Base-by-base conservation (phyloP, 192 early-diverging fungal species). In the Dissophora ornata region DNA sequence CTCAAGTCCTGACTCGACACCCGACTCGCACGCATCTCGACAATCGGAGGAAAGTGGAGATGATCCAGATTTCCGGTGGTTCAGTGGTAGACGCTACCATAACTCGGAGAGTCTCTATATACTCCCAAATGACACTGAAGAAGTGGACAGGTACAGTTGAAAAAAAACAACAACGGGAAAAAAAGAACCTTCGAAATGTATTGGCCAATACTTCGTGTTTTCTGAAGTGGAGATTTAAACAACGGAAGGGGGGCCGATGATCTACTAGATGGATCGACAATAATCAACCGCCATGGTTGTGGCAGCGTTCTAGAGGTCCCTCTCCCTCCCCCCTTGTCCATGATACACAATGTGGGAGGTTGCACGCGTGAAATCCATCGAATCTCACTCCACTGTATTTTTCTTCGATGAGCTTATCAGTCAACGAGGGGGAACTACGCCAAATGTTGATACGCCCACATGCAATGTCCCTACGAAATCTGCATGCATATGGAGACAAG, bases 121-220 rank as follows among this genome's bases (percentile, higher is more conserved):
- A 57, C 42, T 75, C 2, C 71, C 71, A 3, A 75, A 75, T 25
- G 71, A 75, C 33, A 75, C 71, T 16, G 56, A 75, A 25, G 71
- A 75, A 56, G 57, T 75, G 12, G 71, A 75, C 28, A 75, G 71
- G 71, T 75, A 67, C 25, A 22, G 21, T n/a, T n/a, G 24, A 56
- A 19, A 53, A 45, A 26, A 29, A 30, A 15, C 42, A 22, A 57
- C 18, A 40, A 19, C 21, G 7, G 30, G 24, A 57, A 53, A 53
- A 30, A 53, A 32, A 53, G 32, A 30, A 30, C 28, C 28, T 32
- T 6, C 15, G 30, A 32, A 16, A 15, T 53, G 29, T 18, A 30
- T 36, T 38, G 18, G 11, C n/a, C 19, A n/a, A n/a, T n/a, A n/a
- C n/a, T n/a, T n/a, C n/a, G n/a, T n/a, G n/a, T n/a, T n/a, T n/a